Base-by-base conservation (phyloP, 129 eudicot species). In the Ambrosia trifida region DNA sequence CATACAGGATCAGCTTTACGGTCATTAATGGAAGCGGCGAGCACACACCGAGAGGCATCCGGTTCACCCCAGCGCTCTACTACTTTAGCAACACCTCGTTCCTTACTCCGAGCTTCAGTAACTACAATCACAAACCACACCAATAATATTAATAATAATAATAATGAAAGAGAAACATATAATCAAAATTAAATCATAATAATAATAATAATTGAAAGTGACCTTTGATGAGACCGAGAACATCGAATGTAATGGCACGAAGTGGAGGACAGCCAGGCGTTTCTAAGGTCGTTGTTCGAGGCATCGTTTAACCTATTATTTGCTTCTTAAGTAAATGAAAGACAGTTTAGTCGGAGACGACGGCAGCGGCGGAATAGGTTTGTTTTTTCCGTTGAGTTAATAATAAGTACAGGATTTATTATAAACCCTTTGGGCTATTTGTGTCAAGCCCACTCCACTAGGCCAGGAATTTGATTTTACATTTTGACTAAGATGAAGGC, bases 51-150 rank as follows among this genome's bases (percentile, higher is more conserved):
- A 11, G 96, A 86, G 28, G 97, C 54, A 30, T 88, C 94, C 8
- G 96, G 99, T 9, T 87, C 91, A 19, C 99, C 99, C 99, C 99
- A 95, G 75, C 88, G 79, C 79, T 95, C 96, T 36, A 95, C 97
- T 76, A 95, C 85, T 80, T 88, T 86, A 45, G 97, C 80, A 64
- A 75, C 82, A 40, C 84, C 95, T 24, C 79, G 85, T 76, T 80
- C 78, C 77, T 83, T 85, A 44, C 76, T 84, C 45, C 93, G 84
- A 66, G 94, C 87, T 83, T 95, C 97, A 41, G 90, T 73, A 40
- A 94, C 99, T 90, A 71, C 74, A 65, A 45, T 30, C 64, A 75
- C 41, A 20, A 4, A 49, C 17, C 11, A 79, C 4, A 63, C 18
- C 12, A 5, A 14, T 32, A 14, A 28, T 13, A 53, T 24, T 24